phyloP scores from a whole-genome alignment of 495 filamentous ascomycete genomes.

The Trichoderma reesei region DNA sequence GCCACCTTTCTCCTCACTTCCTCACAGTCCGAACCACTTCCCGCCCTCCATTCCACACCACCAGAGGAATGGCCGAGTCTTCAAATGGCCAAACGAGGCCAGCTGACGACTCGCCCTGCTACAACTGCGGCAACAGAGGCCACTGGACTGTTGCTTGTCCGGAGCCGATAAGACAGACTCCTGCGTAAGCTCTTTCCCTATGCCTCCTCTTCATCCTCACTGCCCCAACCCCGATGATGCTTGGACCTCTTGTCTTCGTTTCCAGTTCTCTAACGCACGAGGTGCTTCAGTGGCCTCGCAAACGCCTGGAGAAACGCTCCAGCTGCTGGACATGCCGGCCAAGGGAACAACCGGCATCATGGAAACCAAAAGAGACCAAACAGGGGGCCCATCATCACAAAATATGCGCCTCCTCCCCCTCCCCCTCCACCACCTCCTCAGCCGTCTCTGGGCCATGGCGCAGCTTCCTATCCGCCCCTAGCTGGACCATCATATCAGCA shows the following conservation, averaged over 20 bases:
- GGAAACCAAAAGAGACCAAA: constrained; percentile 24
- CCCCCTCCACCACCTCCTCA: constrained; percentile 12
- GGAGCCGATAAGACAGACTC: constrained; percentile 36
- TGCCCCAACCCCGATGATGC: background rate
- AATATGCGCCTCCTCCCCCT: constrained; percentile 22
- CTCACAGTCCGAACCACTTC: constrained; percentile 5
- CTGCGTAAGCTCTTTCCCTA: constrained; percentile 44
- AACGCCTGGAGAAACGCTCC: constrained; percentile 16
- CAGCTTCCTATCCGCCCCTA: constrained; percentile 14
- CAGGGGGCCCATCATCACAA: constrained; percentile 30
- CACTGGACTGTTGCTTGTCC: constrained; percentile 44
- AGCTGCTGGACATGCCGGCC: background rate
- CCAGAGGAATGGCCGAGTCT: constrained; percentile 21
- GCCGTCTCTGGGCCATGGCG: background rate
- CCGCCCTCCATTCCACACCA: constrained; percentile 13
- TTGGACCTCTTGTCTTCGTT: background rate
- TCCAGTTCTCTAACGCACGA: background rate
- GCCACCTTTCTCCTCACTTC: background rate
- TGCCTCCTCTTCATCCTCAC: background rate
- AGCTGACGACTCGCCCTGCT: constrained; percentile 33
- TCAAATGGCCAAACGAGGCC: constrained; percentile 26
- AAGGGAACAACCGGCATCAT: constrained; percentile 14
- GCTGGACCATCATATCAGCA: constrained; percentile 11
- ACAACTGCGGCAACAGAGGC: constrained; percentile 39
- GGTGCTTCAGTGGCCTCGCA: constrained; percentile 10